phyloP scores from a whole-genome alignment of 164 flowering plant species.

The Brasenia schreberi region DNA sequence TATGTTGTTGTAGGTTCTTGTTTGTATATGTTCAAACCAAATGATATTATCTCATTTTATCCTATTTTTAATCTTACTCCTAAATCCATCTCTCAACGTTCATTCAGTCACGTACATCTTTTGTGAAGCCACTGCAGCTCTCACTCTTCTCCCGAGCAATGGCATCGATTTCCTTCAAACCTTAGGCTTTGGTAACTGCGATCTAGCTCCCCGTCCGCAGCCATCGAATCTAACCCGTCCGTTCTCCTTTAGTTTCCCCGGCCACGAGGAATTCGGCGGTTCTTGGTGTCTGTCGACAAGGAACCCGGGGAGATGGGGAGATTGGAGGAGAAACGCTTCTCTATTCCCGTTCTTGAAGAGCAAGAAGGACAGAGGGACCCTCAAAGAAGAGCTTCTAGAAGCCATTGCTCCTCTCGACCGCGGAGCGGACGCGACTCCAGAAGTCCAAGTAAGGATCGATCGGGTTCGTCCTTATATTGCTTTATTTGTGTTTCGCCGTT shows the following conservation, averaged over 20 bases:
- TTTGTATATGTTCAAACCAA: no score
- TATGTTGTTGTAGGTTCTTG: no score
- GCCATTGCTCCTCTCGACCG: slow-evolving; percentile 70
- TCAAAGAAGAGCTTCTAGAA: slow-evolving; percentile 66
- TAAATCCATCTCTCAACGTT: no score
- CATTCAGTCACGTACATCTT: no score
- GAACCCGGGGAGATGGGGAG: neutral
- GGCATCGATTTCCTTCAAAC: no score
- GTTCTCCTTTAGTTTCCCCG: neutral
- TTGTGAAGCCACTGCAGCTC: no score
- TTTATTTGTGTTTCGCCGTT: neutral
- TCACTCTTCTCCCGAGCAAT: no score
- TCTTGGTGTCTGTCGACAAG: neutral
- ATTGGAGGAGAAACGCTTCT: slow-evolving; percentile 61
- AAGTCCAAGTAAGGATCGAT: slow-evolving; percentile 51
- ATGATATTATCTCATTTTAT: no score
- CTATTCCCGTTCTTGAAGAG: slow-evolving; percentile 57
- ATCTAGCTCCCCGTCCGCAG: no score
- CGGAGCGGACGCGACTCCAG: slow-evolving; percentile 73
- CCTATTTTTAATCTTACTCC: no score
- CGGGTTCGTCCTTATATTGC: slow-evolving; percentile 24
- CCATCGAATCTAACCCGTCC: neutral
- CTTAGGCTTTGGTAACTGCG: no score
- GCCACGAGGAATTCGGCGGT: neutral
- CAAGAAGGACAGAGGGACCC: slow-evolving; percentile 34